A percentile compares a stretch with the other conserved stretches of the same genome.
Evolutionary conservation across 1,284 basidiomycete genomes (phyloP).

Genomic region (Papiliotrema fonsecae): DNA sequence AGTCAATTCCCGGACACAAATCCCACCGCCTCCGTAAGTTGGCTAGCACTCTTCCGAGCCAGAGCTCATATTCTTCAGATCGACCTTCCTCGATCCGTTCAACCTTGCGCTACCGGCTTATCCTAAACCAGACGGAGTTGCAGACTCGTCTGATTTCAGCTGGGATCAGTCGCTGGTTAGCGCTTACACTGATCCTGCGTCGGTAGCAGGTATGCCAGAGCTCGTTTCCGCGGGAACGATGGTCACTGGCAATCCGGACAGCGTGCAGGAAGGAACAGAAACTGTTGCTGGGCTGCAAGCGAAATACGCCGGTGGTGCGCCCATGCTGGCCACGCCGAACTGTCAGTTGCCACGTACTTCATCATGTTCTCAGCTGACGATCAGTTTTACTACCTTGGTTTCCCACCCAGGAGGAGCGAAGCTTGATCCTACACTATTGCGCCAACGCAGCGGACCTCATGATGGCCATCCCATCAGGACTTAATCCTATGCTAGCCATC

Average conservation of each 20-base stretch:
- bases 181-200: conserved; percentile 5
- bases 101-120: conserved; percentile 4
- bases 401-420: conserved; percentile 44
- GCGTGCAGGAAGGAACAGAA: not conserved
- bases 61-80: not conserved
- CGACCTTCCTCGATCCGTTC: not conserved
- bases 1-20: too few relatives aligned
- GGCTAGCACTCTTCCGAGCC: not conserved
- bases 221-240: not conserved
- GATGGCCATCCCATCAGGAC: conserved; percentile 49
- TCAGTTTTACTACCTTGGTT: conserved; percentile 45
- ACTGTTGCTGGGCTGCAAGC: conserved; percentile 12
- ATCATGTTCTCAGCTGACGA: conserved; percentile 5
- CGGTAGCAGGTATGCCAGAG: not conserved
- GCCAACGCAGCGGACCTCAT: conserved; percentile 48
- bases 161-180: conserved; percentile 11
- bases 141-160: conserved; percentile 2
- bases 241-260: not conserved
- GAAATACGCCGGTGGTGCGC: conserved; percentile 23
- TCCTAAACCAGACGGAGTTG: not conserved
- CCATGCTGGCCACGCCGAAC: conserved; percentile 30
- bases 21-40: too few relatives aligned
- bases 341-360: conserved; percentile 14
- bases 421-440: conserved; percentile 44
- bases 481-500: conserved; percentile 50